phyloP scores from a whole-genome alignment of 306 rosid genomes.

The Sicyos baderoa region DNA sequence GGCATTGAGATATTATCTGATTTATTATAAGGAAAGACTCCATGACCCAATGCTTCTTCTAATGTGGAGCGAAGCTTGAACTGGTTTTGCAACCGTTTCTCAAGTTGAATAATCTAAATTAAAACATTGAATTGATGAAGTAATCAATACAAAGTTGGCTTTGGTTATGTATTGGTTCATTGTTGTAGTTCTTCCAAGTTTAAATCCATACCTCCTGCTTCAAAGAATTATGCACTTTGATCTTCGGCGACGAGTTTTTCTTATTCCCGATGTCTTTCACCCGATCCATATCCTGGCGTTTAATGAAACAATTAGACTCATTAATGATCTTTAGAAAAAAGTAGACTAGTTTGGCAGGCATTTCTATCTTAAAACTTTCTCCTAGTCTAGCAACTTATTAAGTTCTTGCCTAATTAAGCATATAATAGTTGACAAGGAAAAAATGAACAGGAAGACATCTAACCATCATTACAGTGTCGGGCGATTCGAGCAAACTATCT shows the following conservation, averaged over 20 bases:
- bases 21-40: conserved; percentile 37
- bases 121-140: no score
- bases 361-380: no score
- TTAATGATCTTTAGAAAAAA: no score
- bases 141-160: background rate
- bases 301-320: conserved; percentile 12
- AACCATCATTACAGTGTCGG: conserved; percentile 54
- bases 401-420: conserved; percentile 2
- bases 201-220: conserved; percentile 68
- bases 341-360: no score
- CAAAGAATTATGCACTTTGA: conserved; percentile 46
- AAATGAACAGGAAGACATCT: background rate
- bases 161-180: background rate
- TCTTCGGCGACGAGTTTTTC: conserved; percentile 33
- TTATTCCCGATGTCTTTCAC: conserved; percentile 40
- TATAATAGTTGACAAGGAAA: background rate
- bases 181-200: background rate
- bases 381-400: background rate
- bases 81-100: conserved; percentile 70
- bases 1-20: conserved; percentile 42
- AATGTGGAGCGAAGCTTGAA: conserved; percentile 63
- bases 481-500: conserved; percentile 32
- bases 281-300: conserved; percentile 49
- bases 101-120: conserved; percentile 68
- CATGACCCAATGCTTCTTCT: conserved; percentile 66